Conservation (phyloP, 805 yeast genomes). For the Myxozyma kluyveri region DNA sequence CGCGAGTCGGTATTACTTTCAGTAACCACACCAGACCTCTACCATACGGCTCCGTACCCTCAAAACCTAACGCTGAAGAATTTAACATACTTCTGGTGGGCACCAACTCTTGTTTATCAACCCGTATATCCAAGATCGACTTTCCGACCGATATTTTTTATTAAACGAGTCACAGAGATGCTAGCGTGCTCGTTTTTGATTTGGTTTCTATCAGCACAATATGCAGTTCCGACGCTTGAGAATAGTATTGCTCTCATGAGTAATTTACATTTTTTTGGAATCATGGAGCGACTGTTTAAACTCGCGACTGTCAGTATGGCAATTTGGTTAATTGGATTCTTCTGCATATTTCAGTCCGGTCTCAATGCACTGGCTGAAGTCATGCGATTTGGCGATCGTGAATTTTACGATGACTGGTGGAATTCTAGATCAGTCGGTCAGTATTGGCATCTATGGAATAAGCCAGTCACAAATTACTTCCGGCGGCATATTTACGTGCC, state of each 20-base stretch:
- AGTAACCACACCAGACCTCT: constrained; percentile 38
- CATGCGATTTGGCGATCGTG: constrained; percentile 46
- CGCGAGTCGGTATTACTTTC: constrained; percentile 34
- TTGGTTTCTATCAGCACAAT: constrained; percentile 43
- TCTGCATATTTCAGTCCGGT: constrained; percentile 44
- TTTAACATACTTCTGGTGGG: constrained; percentile 44
- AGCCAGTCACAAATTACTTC: constrained; percentile 45
- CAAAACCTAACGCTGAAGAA: constrained; percentile 41
- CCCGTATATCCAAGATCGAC: constrained; percentile 46
- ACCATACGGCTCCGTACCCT: constrained; percentile 42
- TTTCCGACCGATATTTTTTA: constrained; percentile 37
- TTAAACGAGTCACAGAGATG: constrained; percentile 41
- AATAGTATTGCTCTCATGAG: constrained; percentile 37
- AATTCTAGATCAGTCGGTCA: constrained; percentile 49
- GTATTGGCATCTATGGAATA: constrained; percentile 50
- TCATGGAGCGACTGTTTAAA: constrained; percentile 41
- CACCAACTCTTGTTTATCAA: constrained; percentile 50
- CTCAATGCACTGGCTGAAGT: constrained; percentile 47
- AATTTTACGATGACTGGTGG: constrained; percentile 52
- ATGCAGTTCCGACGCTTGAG: constrained; percentile 47
- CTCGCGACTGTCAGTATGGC: constrained; percentile 44
- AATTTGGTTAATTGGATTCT: constrained; percentile 47
- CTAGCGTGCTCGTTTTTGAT: constrained; percentile 36
- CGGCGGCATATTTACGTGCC: constrained; percentile 46
- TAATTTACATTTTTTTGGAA: constrained; percentile 31